Evolutionary conservation across 352 stramenopile species (phyloP), one percentile per base, ranked within the genome.

Genomic region (Phytopythium mirpurense): DNA sequence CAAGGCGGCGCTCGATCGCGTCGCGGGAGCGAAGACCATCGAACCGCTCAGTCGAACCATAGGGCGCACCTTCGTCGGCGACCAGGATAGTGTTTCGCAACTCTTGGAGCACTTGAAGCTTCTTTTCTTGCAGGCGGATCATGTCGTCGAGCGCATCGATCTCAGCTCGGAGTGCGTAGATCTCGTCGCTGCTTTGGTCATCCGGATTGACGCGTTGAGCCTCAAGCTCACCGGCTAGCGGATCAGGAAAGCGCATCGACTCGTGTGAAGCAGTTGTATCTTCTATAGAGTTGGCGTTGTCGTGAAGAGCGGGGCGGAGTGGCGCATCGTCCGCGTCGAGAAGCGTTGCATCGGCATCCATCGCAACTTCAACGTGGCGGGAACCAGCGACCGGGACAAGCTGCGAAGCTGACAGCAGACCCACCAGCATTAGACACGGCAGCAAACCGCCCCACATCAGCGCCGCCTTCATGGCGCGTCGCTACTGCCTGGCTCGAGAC

Each of bases 41-140:
- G 5, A 12, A 2, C 18, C 1, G 1, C 7, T 8, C 7, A 16
- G 1, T 26, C 11, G n/a, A 43, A 4, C 8, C 0, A n/a, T 41
- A 3, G 4, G 7, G 36, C 0, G 37, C 26, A 9, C 38, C 15
- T 23, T 4, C 15, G 5, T 34, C 26, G 38, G 69, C 56, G 21
- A 74, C 40, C 29, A 71, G 5, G 34, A 41, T 54, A 12, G 31
- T 18, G 0, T 6, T 31, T 15, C 71, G 66, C 27, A 82, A 61
- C 27, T 63, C 54, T 34, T 56, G 40, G 7, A 82, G 54, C 24
- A 74, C 29, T 15, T 58, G 52, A 31, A 82, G 60, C 46, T 78
- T 82, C 48, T 65, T 62, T 29, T 68, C 56, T 36, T 82, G 71
- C 5, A 82, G 37, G 14, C 56, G 55, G n/a, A 82, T 59, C 60